Evolutionary conservation across 2,329 filamentous ascomycete species (phyloP).

Genomic region (Exophiala viscosa): DNA sequence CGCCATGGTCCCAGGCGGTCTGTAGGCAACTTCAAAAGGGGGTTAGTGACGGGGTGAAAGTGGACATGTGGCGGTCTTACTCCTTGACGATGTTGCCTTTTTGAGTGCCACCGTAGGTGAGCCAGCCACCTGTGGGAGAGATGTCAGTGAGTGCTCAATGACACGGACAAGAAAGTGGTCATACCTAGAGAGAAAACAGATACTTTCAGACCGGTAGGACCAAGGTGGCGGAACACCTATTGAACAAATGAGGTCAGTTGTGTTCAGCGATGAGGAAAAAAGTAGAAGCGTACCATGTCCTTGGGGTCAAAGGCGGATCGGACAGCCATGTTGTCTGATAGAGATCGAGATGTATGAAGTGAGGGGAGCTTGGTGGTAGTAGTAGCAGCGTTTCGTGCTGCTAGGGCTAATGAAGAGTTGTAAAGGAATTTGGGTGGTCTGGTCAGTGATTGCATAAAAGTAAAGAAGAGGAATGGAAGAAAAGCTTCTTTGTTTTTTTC

Average conservation of each 20-base stretch:
- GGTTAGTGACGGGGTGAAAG: slow-evolving; percentile 1
- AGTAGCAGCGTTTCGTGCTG: neutral
- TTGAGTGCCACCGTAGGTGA: slow-evolving; percentile 47
- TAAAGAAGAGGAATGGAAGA: no score
- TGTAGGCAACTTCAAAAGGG: slow-evolving; percentile 39
- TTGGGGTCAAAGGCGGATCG: slow-evolving; percentile 25
- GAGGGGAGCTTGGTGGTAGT: neutral
- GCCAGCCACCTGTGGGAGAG: slow-evolving; percentile 35
- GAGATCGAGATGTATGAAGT: neutral
- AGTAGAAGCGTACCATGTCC: slow-evolving; percentile 19
- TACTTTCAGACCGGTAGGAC: slow-evolving; percentile 67
- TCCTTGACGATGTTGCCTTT: slow-evolving; percentile 61
- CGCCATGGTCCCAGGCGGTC: slow-evolving; percentile 54
- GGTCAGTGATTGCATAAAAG: neutral
- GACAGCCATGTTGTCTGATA: slow-evolving; percentile 21
- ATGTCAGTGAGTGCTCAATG: neutral
- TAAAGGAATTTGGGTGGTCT: neutral
- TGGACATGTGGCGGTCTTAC: slow-evolving; percentile 39
- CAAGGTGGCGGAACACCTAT: slow-evolving; percentile 58
- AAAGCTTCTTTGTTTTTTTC: neutral
- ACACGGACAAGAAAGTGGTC: neutral
- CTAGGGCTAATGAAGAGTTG: neutral
- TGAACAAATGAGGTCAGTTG: neutral
- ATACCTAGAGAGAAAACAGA: slow-evolving; percentile 64
- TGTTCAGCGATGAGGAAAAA: neutral